These are phyloP conservation scores for Quercus lobata DNA, from an alignment of 331 rosid genomes.

Conservation along the genomic window DNA sequence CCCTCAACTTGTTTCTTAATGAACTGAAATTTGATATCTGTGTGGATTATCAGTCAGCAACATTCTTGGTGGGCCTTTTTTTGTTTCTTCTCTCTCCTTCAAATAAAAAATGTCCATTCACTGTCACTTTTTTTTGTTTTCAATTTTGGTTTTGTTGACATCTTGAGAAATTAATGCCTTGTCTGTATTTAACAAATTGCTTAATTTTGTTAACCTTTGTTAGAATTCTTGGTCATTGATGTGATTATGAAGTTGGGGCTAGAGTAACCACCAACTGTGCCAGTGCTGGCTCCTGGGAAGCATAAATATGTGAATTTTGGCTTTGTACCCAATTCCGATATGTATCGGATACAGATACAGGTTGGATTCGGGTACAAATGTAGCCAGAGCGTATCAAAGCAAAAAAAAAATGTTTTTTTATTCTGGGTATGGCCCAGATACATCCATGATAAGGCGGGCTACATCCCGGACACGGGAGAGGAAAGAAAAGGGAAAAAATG, in stretches of 20 bases:
- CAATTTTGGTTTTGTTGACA: not conserved
- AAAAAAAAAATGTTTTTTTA: too few species aligned
- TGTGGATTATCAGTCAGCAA: not conserved
- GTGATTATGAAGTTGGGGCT: not conserved
- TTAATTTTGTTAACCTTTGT: not conserved
- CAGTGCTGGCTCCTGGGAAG: not conserved
- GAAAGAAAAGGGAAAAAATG: too few species aligned
- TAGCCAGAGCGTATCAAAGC: too few species aligned
- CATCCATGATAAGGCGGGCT: fast-evolving
- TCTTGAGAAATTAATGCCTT: not conserved
- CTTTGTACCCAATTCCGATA: too few species aligned
- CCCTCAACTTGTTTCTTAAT: constrained; percentile 5
- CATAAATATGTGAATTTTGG: too few species aligned
- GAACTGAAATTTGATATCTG: not conserved
- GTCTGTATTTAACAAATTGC: not conserved
- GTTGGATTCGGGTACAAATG: too few species aligned
- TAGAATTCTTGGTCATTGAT: not conserved
- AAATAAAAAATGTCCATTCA: not conserved
- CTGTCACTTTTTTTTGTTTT: not conserved
- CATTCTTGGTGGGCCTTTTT: not conserved
- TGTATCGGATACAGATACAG: too few species aligned
- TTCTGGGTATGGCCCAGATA: too few species aligned
- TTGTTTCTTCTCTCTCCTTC: not conserved
- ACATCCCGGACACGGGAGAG: too few species aligned
- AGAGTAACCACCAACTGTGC: not conserved